Conservation (phyloP, 352 stramenopile genomes). For the Phytophthora pluvialis region DNA sequence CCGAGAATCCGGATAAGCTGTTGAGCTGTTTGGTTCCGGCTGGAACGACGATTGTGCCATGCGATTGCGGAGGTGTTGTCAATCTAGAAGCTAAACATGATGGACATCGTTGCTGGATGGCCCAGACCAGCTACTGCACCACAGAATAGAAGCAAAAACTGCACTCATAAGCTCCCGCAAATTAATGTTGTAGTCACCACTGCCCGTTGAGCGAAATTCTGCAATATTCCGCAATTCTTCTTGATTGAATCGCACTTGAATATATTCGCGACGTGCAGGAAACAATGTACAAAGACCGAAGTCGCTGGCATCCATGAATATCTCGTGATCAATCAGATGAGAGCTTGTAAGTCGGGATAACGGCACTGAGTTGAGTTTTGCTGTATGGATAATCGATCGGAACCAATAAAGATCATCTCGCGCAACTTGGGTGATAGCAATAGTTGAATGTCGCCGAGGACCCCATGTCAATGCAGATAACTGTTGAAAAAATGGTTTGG, state of each 20-base stretch:
- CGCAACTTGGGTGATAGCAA: background rate
- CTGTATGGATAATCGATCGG: background rate
- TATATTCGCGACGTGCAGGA: constrained; percentile 4
- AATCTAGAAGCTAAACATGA: constrained; percentile 25
- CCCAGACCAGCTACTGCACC: background rate
- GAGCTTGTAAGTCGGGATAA: background rate
- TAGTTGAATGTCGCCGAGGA: background rate
- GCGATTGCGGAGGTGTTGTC: constrained; percentile 24
- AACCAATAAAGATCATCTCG: constrained; percentile 12
- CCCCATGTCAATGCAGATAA: background rate
- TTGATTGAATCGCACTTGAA: constrained; percentile 10
- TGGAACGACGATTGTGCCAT: constrained; percentile 21
- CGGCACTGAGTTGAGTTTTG: background rate
- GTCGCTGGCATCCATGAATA: constrained; percentile 29
- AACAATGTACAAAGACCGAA: constrained; percentile 22
- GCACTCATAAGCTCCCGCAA: constrained; percentile 24
- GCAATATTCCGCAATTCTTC: constrained; percentile 2
- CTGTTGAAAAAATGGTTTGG: constrained; percentile 12
- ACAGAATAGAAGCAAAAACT: constrained; percentile 10
- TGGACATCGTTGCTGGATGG: background rate
- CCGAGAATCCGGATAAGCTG: constrained; percentile 4
- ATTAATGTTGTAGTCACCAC: constrained; percentile 24
- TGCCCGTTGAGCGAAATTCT: background rate
- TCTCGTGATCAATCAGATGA: background rate
- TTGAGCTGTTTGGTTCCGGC: constrained; percentile 2